Evolutionary conservation across 2,329 filamentous ascomycete genomes (phyloP).

Genomic region (Emericellopsis cladophorae): DNA sequence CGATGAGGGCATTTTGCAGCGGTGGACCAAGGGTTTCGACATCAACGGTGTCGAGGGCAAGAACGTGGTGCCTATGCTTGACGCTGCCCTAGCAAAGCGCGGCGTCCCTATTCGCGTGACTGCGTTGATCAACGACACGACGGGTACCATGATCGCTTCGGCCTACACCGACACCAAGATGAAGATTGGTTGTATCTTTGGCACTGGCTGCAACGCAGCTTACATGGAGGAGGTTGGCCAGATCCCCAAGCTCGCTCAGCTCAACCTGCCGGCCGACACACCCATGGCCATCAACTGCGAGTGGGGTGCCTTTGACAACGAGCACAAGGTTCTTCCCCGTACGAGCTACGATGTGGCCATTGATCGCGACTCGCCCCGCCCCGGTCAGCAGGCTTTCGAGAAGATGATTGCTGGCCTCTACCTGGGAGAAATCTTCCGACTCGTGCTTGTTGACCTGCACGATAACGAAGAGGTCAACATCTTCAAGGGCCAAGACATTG

Average conservation of each 20-base stretch:
- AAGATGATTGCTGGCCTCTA: conserved; percentile 97
- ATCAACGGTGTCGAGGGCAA: conserved; percentile 83
- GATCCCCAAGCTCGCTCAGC: conserved; percentile 85
- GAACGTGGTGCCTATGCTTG: conserved; percentile 82
- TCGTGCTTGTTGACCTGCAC: conserved; percentile 75
- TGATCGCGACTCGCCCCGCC: conserved; percentile 82
- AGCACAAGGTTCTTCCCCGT: conserved; percentile 73
- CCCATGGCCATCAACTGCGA: conserved; percentile 97
- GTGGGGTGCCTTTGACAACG: conserved; percentile 94
- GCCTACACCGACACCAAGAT: conserved; percentile 90
- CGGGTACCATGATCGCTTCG: conserved; percentile 90
- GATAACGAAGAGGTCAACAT: conserved; percentile 63
- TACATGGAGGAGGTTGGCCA: conserved; percentile 92
- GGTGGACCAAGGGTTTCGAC: conserved; percentile 97
- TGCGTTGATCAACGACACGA: conserved; percentile 95
- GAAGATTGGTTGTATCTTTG: conserved; percentile 96
- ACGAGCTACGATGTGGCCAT: conserved; percentile 80
- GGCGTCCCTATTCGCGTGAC: conserved; percentile 82
- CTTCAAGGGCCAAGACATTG: conserved; percentile 74
- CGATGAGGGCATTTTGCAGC: conserved; percentile 81
- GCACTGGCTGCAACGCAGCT: conserved; percentile 93
- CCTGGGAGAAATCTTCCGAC: conserved; percentile 85
- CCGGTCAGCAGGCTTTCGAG: conserved; percentile 90
- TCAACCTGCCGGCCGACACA: conserved; percentile 73
- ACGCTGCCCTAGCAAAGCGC: conserved; percentile 56